Conservation (phyloP, 176 grass and related monocot genomes). For the Avena eriantha region DNA sequence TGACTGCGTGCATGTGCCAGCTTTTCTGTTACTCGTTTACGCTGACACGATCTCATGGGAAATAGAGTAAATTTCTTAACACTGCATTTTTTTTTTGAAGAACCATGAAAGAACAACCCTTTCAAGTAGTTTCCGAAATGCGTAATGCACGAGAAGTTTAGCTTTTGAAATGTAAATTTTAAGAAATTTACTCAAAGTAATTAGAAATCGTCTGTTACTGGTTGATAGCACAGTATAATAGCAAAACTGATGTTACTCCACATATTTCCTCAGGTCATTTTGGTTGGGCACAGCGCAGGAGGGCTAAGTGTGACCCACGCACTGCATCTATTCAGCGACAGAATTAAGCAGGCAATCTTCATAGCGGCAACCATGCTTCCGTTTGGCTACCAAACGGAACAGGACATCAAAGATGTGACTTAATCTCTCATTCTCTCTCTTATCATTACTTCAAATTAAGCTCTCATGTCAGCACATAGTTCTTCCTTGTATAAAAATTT, state of each 20-base stretch:
- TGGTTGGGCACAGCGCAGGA: constrained; percentile 58
- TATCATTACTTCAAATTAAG: too few species aligned
- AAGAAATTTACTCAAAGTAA: too few species aligned
- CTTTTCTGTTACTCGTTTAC: background rate
- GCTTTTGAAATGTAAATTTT: too few species aligned
- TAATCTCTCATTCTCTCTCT: background rate
- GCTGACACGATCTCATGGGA: background rate
- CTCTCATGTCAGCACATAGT: too few species aligned
- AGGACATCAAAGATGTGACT: constrained; percentile 56
- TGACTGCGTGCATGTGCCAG: background rate
- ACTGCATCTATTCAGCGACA: constrained; percentile 46
- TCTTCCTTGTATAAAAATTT: background rate
- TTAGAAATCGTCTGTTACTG: background rate
- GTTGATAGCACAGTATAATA: background rate
- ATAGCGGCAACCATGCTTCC: constrained; percentile 66
- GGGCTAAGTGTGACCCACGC: constrained; percentile 46
- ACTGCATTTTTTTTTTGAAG: background rate
- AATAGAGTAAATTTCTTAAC: too few species aligned
- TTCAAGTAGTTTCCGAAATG: too few species aligned
- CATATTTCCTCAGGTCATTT: constrained; percentile 30
- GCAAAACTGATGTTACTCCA: background rate
- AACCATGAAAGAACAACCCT: too few species aligned
- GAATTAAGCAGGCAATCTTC: constrained; percentile 55
- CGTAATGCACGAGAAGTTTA: too few species aligned
- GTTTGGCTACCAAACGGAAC: constrained; percentile 46